Evolutionary conservation across 139 green algal genomes (phyloP), one percentile per base, ranked within the genome.

Genomic region (Chlorella sp.): DNA sequence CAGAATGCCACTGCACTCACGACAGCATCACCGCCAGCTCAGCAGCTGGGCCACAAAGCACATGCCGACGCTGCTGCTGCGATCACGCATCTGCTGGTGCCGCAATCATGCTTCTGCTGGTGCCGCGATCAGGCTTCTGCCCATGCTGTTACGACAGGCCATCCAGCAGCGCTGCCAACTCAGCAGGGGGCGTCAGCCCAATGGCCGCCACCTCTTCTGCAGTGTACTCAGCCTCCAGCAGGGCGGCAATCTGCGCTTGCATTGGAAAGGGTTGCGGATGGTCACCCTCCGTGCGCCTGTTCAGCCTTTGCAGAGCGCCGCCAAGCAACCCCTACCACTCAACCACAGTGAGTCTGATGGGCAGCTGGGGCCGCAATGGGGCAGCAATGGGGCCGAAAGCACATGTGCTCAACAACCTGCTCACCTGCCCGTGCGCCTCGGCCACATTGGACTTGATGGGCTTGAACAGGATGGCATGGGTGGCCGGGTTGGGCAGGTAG

Each of bases 371-470:
- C 46, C 46, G 8, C 8, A 54, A 8, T 36, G 32, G 9, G 28
- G 30, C 28, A 69, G 62, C 30, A 69, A 67, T 9, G 19, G 58
- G 58, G 58, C 19, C 19, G 58, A 65, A 28, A 19, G 26, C 65
- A 73, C n/a, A 34, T 38, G 14, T 38, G 26, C 69, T 32, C 40
- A 54, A 16, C 19, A 19, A 46, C 20, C 22, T 34, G 40, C 36
- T 30, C 75, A 90, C 60, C 90, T 99, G 97, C 3, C 84, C 92
- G 83, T 99, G 96, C 22, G 97, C 97, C 87, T 99, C 97, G 1
- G 93, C 89, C 46, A 99, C 94, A 84, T 99, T 99, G 73, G 87
- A 94, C 86, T 95, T 95, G 85, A 99, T 96, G 60, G 97, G 97
- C 68, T 91, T 92, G 82, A 98, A 94, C 80, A 99, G 90, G 65